Conservation (phyloP, 352 stramenopile species). For the Globisporangium ultimum region DNA sequence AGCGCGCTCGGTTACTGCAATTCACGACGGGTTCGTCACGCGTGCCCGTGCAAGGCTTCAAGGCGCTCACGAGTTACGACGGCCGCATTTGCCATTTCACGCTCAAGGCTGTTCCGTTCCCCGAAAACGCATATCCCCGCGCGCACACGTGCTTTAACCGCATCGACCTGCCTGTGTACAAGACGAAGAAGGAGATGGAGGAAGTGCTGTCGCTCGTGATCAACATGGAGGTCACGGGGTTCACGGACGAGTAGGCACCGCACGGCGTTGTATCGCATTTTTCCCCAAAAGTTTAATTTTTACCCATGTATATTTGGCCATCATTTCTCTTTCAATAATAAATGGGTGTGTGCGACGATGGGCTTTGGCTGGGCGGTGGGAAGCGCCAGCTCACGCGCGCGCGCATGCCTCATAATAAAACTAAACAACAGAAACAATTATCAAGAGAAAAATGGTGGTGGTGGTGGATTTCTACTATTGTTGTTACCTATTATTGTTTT, state of each 20-base stretch:
- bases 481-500: no score
- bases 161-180: slow-evolving; percentile 90
- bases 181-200: slow-evolving; percentile 88
- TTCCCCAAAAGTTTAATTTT: background rate
- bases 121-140: slow-evolving; percentile 49
- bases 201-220: slow-evolving; percentile 93
- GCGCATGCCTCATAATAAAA: background rate
- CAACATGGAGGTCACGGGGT: slow-evolving; percentile 93
- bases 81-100: slow-evolving; percentile 59
- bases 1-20: slow-evolving; percentile 47
- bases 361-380: no score
- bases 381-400: no score
- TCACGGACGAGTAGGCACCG: slow-evolving; percentile 59
- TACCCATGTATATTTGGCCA: background rate
- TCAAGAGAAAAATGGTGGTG: background rate
- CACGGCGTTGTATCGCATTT: background rate
- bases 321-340: background rate
- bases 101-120: slow-evolving; percentile 55
- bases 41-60: slow-evolving; percentile 64
- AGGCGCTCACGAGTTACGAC: slow-evolving; percentile 56
- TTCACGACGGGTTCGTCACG: slow-evolving; percentile 58
- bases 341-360: background rate
- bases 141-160: slow-evolving; percentile 88
- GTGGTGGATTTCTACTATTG: background rate
- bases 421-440: background rate